Percentiles rank a stretch among this genome's conserved stretches.
phyloP scores from a whole-genome alignment of 306 rosid genomes.

The Castanopsis chinensis region DNA sequence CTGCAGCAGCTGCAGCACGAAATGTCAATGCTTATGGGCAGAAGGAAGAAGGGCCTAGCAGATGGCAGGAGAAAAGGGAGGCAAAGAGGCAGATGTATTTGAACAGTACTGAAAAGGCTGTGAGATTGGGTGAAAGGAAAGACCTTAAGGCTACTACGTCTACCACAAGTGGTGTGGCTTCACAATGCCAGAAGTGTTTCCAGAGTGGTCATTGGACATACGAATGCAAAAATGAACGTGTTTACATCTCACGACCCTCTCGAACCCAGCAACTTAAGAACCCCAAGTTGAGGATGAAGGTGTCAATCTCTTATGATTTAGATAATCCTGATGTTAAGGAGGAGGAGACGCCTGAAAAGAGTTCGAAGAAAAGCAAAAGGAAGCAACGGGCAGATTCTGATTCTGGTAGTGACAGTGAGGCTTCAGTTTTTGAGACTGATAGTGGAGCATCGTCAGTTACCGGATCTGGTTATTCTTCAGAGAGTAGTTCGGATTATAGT shows the following conservation, averaged over 20 bases:
- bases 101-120: conserved; percentile 98
- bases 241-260: conserved; percentile 90
- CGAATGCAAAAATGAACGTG: conserved; percentile 94
- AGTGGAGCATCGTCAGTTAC: conserved; percentile 78
- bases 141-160: conserved; percentile 61
- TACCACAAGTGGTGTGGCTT: conserved; percentile 44
- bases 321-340: conserved; percentile 43
- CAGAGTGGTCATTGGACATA: conserved; percentile 92
- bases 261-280: conserved; percentile 91
- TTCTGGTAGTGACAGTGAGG: conserved; percentile 77
- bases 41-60: conserved; percentile 99
- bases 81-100: conserved; percentile 98
- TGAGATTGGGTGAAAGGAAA: conserved; percentile 88
- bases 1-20: conserved; percentile 90
- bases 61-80: conserved; percentile 99
- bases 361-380: conserved; percentile 68
- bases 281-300: conserved; percentile 77
- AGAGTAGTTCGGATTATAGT: conserved; percentile 62
- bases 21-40: conserved; percentile 99
- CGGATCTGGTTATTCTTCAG: conserved; percentile 75
- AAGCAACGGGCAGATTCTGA: conserved; percentile 59
- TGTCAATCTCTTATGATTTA: conserved; percentile 46
- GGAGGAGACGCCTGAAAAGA: conserved; percentile 45
- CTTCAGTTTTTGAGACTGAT: conserved; percentile 90
- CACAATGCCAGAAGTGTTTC: conserved; percentile 93